Conservation (phyloP, 805 yeast species). For the Yarrowia yakushimensis region DNA sequence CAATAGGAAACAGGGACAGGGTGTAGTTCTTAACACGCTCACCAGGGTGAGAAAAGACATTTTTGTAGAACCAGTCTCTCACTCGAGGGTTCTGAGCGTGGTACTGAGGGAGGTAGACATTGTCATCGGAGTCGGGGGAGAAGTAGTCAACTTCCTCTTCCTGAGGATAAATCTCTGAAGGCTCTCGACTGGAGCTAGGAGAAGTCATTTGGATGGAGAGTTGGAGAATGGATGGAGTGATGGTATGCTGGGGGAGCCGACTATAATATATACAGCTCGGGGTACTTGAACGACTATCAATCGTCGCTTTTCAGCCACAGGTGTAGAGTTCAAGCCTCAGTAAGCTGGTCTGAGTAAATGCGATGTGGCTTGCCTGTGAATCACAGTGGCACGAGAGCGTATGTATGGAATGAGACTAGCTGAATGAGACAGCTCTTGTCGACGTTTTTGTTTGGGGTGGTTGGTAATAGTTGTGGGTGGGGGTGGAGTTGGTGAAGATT, state of each 20-base stretch:
- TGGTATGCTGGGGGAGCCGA: not conserved
- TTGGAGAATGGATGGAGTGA: not conserved
- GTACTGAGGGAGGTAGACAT: conserved; percentile 20
- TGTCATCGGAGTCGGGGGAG: conserved; percentile 3
- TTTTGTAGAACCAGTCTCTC: conserved; percentile 8
- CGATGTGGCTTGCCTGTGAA: not conserved
- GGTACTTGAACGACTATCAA: conserved; percentile 10
- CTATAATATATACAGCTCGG: conserved; percentile 5
- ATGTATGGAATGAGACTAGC: not conserved
- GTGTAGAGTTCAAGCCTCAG: conserved; percentile 23
- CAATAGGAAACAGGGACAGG: conserved; percentile 69
- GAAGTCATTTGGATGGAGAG: not conserved
- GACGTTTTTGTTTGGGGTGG: too few species aligned
- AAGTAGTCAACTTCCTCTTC: conserved; percentile 7
- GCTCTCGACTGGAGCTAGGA: conserved; percentile 11
- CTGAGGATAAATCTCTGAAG: conserved; percentile 9
- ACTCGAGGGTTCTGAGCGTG: conserved; percentile 13
- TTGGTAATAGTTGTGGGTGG: too few species aligned
- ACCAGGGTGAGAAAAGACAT: conserved; percentile 40
- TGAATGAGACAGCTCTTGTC: not conserved
- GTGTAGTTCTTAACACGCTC: conserved; percentile 47
- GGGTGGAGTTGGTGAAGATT: too few species aligned
- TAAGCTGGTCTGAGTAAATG: conserved; percentile 11
- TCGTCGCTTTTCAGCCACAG: conserved; percentile 21
- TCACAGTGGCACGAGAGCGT: not conserved